Evolutionary conservation across 768 basidiomycete genomes (phyloP), one percentile per base, ranked within the genome.

Genomic region (Cystofilobasidium bisporidii): DNA sequence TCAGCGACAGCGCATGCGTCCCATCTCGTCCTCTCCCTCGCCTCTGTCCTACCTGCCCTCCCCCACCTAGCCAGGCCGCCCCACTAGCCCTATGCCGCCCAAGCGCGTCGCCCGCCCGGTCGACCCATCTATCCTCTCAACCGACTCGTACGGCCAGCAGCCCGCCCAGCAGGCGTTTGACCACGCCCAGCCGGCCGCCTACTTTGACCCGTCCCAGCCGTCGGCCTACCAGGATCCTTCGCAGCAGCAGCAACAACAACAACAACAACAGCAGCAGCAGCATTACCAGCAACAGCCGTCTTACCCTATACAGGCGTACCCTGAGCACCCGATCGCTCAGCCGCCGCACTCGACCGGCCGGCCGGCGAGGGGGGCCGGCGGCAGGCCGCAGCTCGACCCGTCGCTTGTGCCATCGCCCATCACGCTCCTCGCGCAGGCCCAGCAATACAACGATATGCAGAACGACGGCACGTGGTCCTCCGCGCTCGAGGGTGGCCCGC

Each of bases 351-450:
- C 83, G 43, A 82, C 84, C 28, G 86, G 87, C 0, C 77, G 81
- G 38, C 73, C 78, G 30, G 81, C 83, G 68, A 77, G 83, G 73
- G 90, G 91, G 65, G 81, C 75, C 12, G 71, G 75, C 63, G 71
- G 53, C 56, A n/a, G 56, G 88, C 47, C 82, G 87, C 56, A 84
- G 66, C 90, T 99, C 72, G 89, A 97, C 75, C 85, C 88, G 10
- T 82, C 79, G 72, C 91, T 94, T 74, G 86, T 98, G 33, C 96
- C 96, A n/a, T 93, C 91, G 3, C 87, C 91, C 28, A 85, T 89
- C 20, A 85, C 87, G 48, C 80, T 84, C 17, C 84, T 88, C 61
- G 88, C 90, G 72, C 77, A 81, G 9, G 93, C 97, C 81, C 85
- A 87, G 70, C 82, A 83, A 67, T 79, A 83, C 80, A 91, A 88